Evolutionary conservation across 1,284 basidiomycete genomes (phyloP).

Genomic region (Ceratobasidium sp.): DNA sequence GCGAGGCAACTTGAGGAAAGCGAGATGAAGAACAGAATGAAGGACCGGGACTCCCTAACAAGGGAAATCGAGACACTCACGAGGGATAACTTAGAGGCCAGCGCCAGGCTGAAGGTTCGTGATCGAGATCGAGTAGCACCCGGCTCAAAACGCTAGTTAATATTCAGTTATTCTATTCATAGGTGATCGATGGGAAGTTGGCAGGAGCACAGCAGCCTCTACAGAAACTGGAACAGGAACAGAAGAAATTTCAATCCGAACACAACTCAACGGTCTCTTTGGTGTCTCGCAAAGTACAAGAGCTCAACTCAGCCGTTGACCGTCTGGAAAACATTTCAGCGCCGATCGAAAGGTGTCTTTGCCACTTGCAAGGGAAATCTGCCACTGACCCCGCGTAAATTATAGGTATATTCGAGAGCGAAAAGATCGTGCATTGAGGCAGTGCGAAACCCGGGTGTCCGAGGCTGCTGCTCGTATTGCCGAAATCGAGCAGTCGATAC

Average conservation of each 20-base stretch:
- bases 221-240: slow-evolving; percentile 66
- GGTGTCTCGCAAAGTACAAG: slow-evolving; percentile 64
- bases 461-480: slow-evolving; percentile 65
- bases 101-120: slow-evolving; percentile 58
- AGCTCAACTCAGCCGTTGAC: slow-evolving; percentile 69
- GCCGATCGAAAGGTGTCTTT: slow-evolving; percentile 63
- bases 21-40: slow-evolving; percentile 44
- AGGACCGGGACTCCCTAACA: slow-evolving; percentile 39
- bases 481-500: slow-evolving; percentile 62
- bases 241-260: slow-evolving; percentile 61
- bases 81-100: slow-evolving; percentile 48
- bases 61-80: slow-evolving; percentile 41
- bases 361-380: neutral
- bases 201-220: slow-evolving; percentile 70
- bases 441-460: slow-evolving; percentile 66
- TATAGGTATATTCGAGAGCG: slow-evolving; percentile 75
- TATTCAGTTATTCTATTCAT: neutral
- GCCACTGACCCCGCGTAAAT: neutral
- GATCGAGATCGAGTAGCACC: neutral
- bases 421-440: slow-evolving; percentile 65
- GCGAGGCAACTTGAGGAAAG: slow-evolving; percentile 58
- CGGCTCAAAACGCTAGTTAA: neutral
- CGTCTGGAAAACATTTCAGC: slow-evolving; percentile 66
- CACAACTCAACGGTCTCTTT: slow-evolving; percentile 58
- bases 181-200: slow-evolving; percentile 72